Base-by-base conservation (phyloP, 2,329 filamentous ascomycete genomes). In the Trichoderma aggressivum region DNA sequence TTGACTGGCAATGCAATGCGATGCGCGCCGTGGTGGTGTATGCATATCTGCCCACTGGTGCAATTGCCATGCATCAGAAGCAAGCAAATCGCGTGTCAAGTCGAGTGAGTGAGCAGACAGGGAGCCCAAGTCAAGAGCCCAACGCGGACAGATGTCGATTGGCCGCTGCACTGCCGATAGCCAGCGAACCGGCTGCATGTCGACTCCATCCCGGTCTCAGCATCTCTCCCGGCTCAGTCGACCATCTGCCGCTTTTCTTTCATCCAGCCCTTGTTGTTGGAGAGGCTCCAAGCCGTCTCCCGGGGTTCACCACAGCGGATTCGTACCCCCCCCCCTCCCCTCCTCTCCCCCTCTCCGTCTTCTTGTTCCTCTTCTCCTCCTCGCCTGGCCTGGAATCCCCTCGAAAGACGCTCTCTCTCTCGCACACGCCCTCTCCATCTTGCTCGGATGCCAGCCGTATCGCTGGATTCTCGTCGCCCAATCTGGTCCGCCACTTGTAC, bases 361-460 rank as follows among this genome's bases (percentile, higher is more conserved):
- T 30, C 28, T 32, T 21, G 8, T 32, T 34, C n/a, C 10, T 11
- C 32, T 5, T 32, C 43, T 10, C n/a, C 10, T 50, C 43, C n/a
- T 50, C 43, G n/a, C n/a, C n/a, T n/a, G n/a, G 43, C 10, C 43
- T 24, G 10, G 10, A 12, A 24, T 16, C 5, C 30, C 16, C 21
- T 34, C 14, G 3, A 18, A 55, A 59, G 26, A n/a, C 18, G 28
- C 50, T 39, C n/a, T n/a, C n/a, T 30, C 39, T 28, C 36, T 43
- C 24, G 47, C n/a, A 18, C 59, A 59, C 43, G 32, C 60, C 60
- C 53, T 55, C 60, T 55, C 60, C 63, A 53, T 50, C 55, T 43
- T 16, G 53, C 30, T 71, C 70, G 70, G 70, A 71, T 71, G 58
- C 18, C 24, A 71, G 70, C 70, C 70, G 70, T 71, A 53, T 58